Conservation (phyloP, 1,139 yeast species). For the Magnusiomyces fungicola region DNA sequence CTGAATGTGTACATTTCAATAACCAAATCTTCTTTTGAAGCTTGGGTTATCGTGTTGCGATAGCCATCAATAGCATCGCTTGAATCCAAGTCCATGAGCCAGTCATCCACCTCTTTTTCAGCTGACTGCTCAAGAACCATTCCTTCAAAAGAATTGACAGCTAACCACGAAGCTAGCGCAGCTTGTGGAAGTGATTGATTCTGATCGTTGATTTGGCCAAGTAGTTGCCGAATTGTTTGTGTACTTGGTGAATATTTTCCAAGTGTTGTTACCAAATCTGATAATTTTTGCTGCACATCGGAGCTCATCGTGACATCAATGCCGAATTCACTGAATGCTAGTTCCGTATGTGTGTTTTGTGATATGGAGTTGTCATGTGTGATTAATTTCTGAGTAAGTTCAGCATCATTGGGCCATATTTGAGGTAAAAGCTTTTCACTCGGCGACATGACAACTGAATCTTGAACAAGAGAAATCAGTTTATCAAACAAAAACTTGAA, state of each 20-base stretch:
- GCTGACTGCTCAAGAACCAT: slow-evolving; percentile 2
- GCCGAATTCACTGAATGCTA: background rate
- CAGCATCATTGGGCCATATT: too few species aligned
- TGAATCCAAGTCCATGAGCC: too few species aligned
- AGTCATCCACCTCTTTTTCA: slow-evolving; percentile 10
- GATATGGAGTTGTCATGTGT: too few species aligned
- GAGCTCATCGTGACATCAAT: background rate
- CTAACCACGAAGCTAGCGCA: slow-evolving; percentile 23
- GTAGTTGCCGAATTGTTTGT: background rate
- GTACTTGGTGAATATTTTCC: background rate
- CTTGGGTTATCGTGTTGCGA: background rate
- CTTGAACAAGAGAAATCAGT: slow-evolving; percentile 8
- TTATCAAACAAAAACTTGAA: slow-evolving; percentile 2
- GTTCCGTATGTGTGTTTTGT: background rate
- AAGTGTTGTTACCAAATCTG: background rate
- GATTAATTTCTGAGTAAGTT: too few species aligned
- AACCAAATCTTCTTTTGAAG: slow-evolving; percentile 9
- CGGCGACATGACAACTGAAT: background rate
- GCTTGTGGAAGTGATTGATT: background rate
- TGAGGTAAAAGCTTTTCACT: slow-evolving; percentile 2
- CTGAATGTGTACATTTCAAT: slow-evolving; percentile 11
- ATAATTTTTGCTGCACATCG: background rate
- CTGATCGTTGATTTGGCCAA: background rate
- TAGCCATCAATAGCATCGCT: slow-evolving; percentile 7
- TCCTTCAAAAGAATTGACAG: slow-evolving; percentile 23